Conservation (phyloP, 1,284 basidiomycete species). For the Mycosarcoma maydis region DNA sequence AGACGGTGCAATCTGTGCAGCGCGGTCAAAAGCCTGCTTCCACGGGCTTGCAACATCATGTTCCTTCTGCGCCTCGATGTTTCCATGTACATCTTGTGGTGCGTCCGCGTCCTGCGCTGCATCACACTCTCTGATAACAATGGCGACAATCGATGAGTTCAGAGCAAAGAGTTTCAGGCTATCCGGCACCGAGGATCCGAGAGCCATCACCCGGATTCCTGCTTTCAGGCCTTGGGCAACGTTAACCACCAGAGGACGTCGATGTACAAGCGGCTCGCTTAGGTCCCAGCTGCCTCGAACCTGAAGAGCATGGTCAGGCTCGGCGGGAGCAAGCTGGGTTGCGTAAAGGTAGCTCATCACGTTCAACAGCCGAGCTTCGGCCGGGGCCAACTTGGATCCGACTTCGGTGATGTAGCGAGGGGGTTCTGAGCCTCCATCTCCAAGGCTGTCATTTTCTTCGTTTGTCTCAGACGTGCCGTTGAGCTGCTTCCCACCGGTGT, state of each 20-base stretch:
- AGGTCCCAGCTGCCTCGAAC: slow-evolving; percentile 75
- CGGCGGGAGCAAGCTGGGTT: slow-evolving; percentile 14
- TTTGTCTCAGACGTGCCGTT: neutral
- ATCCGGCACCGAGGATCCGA: slow-evolving; percentile 48
- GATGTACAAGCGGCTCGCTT: slow-evolving; percentile 73
- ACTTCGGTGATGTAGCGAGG: slow-evolving; percentile 35
- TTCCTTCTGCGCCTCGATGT: neutral
- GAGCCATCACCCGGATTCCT: slow-evolving; percentile 69
- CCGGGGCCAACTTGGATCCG: slow-evolving; percentile 37
- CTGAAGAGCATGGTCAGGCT: neutral
- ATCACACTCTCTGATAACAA: slow-evolving; percentile 26
- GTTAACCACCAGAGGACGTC: slow-evolving; percentile 47
- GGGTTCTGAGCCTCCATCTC: slow-evolving; percentile 23
- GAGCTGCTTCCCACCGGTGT: neutral
- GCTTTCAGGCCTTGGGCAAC: slow-evolving; percentile 75
- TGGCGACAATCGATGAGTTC: slow-evolving; percentile 80
- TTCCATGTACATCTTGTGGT: neutral
- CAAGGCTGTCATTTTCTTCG: slow-evolving; percentile 13
- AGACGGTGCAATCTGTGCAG: slow-evolving; percentile 1
- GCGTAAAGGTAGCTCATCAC: slow-evolving; percentile 58
- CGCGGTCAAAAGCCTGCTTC: slow-evolving; percentile 34
- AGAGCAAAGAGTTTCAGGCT: slow-evolving; percentile 72
- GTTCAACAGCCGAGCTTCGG: slow-evolving; percentile 47
- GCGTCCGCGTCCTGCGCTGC: neutral
- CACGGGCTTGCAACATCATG: slow-evolving; percentile 10